These are phyloP conservation scores for Leccinum arenicola DNA, from an alignment of 768 basidiomycete species.

Conservation along the genomic window DNA sequence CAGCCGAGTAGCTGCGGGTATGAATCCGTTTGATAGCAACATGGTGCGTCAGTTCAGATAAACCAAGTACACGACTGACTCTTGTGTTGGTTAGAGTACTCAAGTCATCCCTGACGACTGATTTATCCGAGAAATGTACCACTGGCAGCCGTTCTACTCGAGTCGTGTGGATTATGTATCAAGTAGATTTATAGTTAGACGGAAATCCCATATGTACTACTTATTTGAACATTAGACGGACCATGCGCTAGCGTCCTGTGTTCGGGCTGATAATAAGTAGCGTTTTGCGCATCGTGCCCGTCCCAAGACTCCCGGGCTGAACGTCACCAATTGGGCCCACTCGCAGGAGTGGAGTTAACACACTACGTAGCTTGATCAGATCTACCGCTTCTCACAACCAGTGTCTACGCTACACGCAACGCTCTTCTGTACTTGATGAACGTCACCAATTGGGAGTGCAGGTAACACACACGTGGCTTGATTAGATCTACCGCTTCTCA, in stretches of 20 bases:
- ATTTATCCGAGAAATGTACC: neutral
- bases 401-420: slow-evolving; percentile 26
- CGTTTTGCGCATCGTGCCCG: neutral
- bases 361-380: neutral
- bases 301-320: neutral
- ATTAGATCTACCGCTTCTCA: neutral
- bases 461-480: too few species aligned
- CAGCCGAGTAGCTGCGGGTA: slow-evolving; percentile 69
- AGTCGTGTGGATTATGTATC: neutral
- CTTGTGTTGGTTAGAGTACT: slow-evolving; percentile 8
- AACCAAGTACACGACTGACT: neutral
- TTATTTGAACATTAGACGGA: neutral
- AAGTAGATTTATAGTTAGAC: neutral
- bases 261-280: too few species aligned
- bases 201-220: neutral
- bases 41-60: slow-evolving; percentile 24
- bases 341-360: too few species aligned
- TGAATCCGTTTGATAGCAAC: slow-evolving; percentile 42
- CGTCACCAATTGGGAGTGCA: slow-evolving; percentile 41
- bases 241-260: neutral
- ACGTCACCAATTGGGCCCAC: neutral
- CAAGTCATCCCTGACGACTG: slow-evolving; percentile 24
- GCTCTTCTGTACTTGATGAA: slow-evolving; percentile 72
- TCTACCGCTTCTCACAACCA: neutral
- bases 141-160: neutral